Conservation (phyloP, 306 rosid genomes). For the Acacia confusa region DNA sequence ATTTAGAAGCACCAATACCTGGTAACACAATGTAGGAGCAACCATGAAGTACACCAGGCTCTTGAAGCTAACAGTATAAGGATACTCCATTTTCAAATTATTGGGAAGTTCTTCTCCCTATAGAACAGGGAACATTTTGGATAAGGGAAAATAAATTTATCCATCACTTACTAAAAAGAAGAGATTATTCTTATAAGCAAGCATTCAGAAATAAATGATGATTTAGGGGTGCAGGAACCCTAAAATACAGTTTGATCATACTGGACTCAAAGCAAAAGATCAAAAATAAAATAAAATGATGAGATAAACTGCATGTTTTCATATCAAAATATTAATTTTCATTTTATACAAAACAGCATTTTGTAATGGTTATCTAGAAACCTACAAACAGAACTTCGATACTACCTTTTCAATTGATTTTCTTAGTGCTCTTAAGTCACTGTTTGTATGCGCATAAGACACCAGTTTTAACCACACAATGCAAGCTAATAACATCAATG, state of each 20-base stretch:
- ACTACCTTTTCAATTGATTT: constrained; percentile 70
- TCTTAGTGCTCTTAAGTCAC: constrained; percentile 67
- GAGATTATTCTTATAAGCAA: neutral
- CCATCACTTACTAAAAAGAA: constrained; percentile 20
- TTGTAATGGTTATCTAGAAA: constrained; percentile 21
- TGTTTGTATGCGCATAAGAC: constrained; percentile 82
- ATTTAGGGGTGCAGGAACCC: constrained; percentile 7
- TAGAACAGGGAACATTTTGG: constrained; percentile 32
- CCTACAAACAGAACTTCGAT: constrained; percentile 21
- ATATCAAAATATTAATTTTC: neutral
- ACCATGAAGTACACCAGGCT: constrained; percentile 87
- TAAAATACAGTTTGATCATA: constrained; percentile 17
- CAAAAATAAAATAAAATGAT: neutral
- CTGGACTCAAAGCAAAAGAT: neutral
- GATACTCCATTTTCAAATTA: constrained; percentile 45
- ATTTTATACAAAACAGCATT: constrained; percentile 6
- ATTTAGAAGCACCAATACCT: constrained; percentile 53
- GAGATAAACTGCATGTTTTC: constrained; percentile 4
- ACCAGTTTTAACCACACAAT: constrained; percentile 87
- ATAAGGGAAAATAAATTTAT: constrained; percentile 1
- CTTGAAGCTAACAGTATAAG: constrained; percentile 61
- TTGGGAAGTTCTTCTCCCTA: constrained; percentile 65
- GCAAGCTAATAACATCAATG: constrained; percentile 83
- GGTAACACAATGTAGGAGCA: constrained; percentile 97
- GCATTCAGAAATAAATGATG: constrained; percentile 24